Evolutionary conservation across 177 flowering plant species (phyloP).

Genomic region (Vitis hybrid): DNA sequence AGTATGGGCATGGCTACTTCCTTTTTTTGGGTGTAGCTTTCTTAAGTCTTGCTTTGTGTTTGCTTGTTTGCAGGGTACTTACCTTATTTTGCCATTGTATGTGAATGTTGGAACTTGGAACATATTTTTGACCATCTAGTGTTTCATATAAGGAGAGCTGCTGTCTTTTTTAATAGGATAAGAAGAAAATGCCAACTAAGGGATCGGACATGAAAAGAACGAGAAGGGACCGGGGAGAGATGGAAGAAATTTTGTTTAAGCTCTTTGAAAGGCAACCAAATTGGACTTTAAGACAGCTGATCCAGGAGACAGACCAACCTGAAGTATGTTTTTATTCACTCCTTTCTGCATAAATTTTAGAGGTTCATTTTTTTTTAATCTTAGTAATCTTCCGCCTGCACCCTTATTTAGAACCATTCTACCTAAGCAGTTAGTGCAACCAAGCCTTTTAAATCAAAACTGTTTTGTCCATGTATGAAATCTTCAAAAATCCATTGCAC

Average conservation of each 20-base stretch:
- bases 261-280: conserved; percentile 74
- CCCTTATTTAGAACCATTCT: too few relatives aligned
- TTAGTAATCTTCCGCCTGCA: background rate
- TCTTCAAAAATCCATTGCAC: too few relatives aligned
- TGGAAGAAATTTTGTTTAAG: conserved; percentile 80
- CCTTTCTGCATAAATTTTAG: background rate
- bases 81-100: background rate
- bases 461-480: too few relatives aligned
- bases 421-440: background rate
- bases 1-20: background rate
- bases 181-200: conserved; percentile 50
- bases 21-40: conserved; percentile 3
- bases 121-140: background rate
- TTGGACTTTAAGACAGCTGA: conserved; percentile 67
- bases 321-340: conserved; percentile 42
- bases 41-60: background rate
- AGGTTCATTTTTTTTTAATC: background rate
- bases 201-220: conserved; percentile 62
- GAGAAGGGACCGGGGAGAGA: conserved; percentile 71
- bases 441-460: too few relatives aligned
- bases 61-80: background rate
- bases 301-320: conserved; percentile 76
- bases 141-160: conserved; percentile 1
- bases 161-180: conserved; percentile 38
- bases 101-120: background rate